Base-by-base conservation (phyloP, 495 filamentous ascomycete genomes). In the Penicillium goetzii region DNA sequence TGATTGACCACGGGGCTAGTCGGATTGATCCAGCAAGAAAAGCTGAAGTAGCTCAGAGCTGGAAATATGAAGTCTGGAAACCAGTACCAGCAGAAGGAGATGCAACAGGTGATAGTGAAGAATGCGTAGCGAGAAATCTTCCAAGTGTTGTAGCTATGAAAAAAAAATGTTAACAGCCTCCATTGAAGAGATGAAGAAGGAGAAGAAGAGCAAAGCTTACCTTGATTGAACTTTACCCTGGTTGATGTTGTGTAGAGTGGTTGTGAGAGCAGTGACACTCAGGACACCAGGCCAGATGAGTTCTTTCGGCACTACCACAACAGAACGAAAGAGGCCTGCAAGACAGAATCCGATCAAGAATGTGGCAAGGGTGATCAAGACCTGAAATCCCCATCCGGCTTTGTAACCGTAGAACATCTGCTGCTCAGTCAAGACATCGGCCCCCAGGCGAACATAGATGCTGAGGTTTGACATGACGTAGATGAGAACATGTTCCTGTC, bases 371-470 rank as follows among this genome's bases (percentile, higher is more conserved):
- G 36, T 40, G 17, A 40, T 17, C 14, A 75, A 57, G 8, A 83
- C 72, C 58, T 84, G 79, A 72, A 83, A 86, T 6, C 81, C 55
- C 64, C 87, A 78, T 38, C 86, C 87, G 47, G 88, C 85, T 12
- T 84, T 79, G 60, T 88, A 82, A 57, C 84, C 83, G 66, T 90
- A 90, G 64, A 87, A 90, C 47, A 83, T 74, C 54, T 79, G 71
- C 70, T 88, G 86, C 9, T 86, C 86, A 0, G 86, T 76, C 21
- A 89, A 79, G 57, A 86, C 83, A 61, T 90, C 87, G 2, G 87
- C 89, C 10, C 85, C 81, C 26, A 89, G 87, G 19, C 85, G 85
- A 33, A 85, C 84, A 33, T 76, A 78, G 50, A 72, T 66, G 53
- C 72, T 64, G 72, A 87, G 68, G 17, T 77, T 75, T 26, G 69